Evolutionary conservation across 139 green algal species (phyloP).

Genomic region (Desmodesmus armatus): DNA sequence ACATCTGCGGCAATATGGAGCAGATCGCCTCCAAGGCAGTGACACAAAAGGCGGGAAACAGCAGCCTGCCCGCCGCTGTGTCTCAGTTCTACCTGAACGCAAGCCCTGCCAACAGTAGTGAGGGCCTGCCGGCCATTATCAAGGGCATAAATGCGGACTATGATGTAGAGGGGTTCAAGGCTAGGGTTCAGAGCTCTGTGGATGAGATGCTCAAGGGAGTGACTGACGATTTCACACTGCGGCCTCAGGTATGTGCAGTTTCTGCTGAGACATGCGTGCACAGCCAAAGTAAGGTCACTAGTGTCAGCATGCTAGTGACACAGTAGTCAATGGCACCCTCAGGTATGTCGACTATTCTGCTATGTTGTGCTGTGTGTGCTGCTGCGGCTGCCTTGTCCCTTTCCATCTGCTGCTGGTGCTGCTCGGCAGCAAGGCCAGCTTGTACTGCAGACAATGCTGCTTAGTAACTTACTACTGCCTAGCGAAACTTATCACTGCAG

Average conservation of each 20-base stretch:
- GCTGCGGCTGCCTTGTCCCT: too few species aligned
- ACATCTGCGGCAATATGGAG: constrained; percentile 27
- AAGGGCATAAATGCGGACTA: not conserved
- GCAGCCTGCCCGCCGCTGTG: not conserved
- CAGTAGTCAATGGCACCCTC: not conserved
- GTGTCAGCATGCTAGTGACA: not conserved
- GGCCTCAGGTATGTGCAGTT: not conserved
- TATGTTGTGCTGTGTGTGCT: too few species aligned
- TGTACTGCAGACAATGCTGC: too few species aligned
- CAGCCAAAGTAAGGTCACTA: not conserved
- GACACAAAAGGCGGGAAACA: not conserved
- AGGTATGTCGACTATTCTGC: too few species aligned
- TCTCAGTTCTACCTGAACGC: constrained; percentile 30
- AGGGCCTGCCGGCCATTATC: not conserved
- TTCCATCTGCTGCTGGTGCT: too few species aligned
- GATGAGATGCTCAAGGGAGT: not conserved
- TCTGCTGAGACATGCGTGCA: not conserved
- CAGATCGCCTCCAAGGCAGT: not conserved
- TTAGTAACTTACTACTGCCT: not conserved
- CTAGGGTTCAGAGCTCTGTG: not conserved
- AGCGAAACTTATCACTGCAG: not conserved
- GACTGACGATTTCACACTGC: not conserved
- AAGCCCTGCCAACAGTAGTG: not conserved
- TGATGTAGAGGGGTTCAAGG: constrained; percentile 32
- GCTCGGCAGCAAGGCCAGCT: too few species aligned